phyloP scores from a whole-genome alignment of 2,329 filamentous ascomycete genomes.

The Scortechinia acanthostroma region DNA sequence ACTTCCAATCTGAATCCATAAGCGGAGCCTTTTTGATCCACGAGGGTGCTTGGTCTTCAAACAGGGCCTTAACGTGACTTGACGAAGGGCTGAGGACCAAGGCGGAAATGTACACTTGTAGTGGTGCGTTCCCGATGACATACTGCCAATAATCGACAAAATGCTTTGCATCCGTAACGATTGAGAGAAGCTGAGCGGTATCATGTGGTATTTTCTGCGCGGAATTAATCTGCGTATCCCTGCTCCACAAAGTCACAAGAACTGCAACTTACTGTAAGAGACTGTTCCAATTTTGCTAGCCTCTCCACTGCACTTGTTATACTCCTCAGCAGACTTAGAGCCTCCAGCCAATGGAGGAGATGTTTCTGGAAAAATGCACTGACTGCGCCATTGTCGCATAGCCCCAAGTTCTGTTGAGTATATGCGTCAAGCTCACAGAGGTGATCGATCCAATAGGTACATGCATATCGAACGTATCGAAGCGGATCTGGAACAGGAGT shows the following conservation, averaged over 20 bases:
- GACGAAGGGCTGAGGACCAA: constrained; percentile 18
- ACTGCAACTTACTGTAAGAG: constrained; percentile 1
- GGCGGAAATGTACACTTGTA: constrained; percentile 22
- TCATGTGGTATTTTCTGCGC: constrained; percentile 4
- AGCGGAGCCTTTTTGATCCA: constrained; percentile 7
- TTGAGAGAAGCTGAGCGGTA: constrained; percentile 4
- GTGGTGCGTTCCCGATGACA: constrained; percentile 14
- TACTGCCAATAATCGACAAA: constrained; percentile 14
- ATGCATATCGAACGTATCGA: background rate
- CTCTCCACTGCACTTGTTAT: constrained; percentile 12
- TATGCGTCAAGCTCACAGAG: background rate
- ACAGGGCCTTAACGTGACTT: constrained; percentile 10
- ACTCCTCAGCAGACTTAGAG: constrained; percentile 21
- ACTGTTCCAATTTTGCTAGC: constrained; percentile 10
- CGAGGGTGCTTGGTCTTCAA: constrained; percentile 7
- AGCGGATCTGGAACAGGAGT: background rate
- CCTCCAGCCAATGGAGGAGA: constrained; percentile 34
- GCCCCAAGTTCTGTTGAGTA: constrained; percentile 3
- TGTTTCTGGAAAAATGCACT: constrained; percentile 21
- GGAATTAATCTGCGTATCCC: constrained; percentile 3
- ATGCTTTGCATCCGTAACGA: constrained; percentile 17
- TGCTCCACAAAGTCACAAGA: background rate
- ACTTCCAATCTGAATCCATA: constrained; percentile 5
- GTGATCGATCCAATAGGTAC: constrained; percentile 1
- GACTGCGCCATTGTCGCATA: constrained; percentile 13